Evolutionary conservation across 495 filamentous ascomycete species (phyloP), one percentile per base, ranked within the genome.

Genomic region (Hypoxylon trugodes): DNA sequence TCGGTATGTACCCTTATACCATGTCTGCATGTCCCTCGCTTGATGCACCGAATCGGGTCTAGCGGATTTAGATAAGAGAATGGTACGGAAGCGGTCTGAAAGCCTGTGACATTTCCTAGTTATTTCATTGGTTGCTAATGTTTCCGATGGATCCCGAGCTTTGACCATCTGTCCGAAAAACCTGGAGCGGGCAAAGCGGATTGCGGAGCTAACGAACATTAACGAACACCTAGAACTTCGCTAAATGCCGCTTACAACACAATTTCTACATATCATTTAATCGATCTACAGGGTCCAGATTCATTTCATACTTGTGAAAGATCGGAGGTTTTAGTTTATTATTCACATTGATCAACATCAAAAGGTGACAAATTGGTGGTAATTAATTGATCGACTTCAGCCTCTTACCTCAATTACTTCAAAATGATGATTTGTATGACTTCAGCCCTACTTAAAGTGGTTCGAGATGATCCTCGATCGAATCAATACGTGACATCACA

Each of bases 231-330:
- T 16, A 63, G 53, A 40, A 28, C 41, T 46, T 7, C 9, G 54
- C 21, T 57, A 32, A 51, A n/a, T n/a, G n/a, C n/a, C n/a, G n/a
- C n/a, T n/a, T n/a, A n/a, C n/a, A n/a, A 33, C 33, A 13, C 55
- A 55, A 51, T 42, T 65, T 61, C 47, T 56, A 37, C 40, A 61
- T 60, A 60, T 56, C 55, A 66, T 26, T 51, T 53, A 69, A 32
- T 16, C n/a, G 52, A 72, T 66, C 61, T 61, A 47, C 66, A 58
- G 42, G 54, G 54, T 60, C 45, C 37, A 57, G 46, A 65, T 63
- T 30, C 30, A n/a, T n/a, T n/a, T 45, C 41, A 19, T 26, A 13
- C 25, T 49, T 48, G 26, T 43, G 5, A 4, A 41, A 43, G n/a
- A 42, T 53, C 51, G 26, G 10, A 19, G 12, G 15, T 22, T 45